Conservation (phyloP, 2,329 filamentous ascomycete genomes). For the Colletotrichum melonis region DNA sequence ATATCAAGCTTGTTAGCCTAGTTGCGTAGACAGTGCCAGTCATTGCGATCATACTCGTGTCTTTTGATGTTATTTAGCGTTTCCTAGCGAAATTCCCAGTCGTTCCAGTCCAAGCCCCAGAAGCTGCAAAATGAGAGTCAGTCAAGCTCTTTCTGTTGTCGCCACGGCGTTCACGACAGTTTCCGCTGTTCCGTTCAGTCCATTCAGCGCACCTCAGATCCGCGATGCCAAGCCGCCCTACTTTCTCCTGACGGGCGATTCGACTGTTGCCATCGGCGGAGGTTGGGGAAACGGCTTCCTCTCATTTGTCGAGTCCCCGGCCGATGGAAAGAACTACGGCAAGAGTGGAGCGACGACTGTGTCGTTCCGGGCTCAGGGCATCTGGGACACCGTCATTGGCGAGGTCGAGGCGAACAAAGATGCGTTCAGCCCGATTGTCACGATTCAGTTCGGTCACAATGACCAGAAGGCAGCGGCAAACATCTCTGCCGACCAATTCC, state of each 20-base stretch:
- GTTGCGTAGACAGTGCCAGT: neutral
- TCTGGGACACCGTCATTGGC: slow-evolving; percentile 62
- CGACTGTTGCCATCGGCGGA: slow-evolving; percentile 58
- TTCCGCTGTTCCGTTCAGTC: slow-evolving; percentile 4
- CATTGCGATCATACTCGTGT: neutral
- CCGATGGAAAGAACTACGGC: slow-evolving; percentile 66
- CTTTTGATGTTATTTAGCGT: neutral
- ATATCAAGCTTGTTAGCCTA: neutral
- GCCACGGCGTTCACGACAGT: slow-evolving; percentile 41
- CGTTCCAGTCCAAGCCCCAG: neutral
- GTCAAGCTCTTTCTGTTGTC: neutral
- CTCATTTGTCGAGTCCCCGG: slow-evolving; percentile 57
- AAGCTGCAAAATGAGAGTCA: slow-evolving; percentile 13
- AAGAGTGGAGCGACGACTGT: slow-evolving; percentile 68
- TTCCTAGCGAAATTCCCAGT: neutral
- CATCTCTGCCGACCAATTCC: slow-evolving; percentile 60
- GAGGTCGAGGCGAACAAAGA: slow-evolving; percentile 52
- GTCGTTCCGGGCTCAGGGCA: slow-evolving; percentile 61
- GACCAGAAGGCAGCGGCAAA: slow-evolving; percentile 64
- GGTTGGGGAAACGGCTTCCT: slow-evolving; percentile 72
- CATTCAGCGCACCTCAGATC: neutral
- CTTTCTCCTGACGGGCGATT: slow-evolving; percentile 62
- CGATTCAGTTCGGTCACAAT: slow-evolving; percentile 69
- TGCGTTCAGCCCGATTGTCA: slow-evolving; percentile 41
- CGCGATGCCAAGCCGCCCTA: slow-evolving; percentile 47